These are phyloP conservation scores for Colletotrichum sp. DNA, from an alignment of 2,329 filamentous ascomycete species.

Conservation along the genomic window DNA sequence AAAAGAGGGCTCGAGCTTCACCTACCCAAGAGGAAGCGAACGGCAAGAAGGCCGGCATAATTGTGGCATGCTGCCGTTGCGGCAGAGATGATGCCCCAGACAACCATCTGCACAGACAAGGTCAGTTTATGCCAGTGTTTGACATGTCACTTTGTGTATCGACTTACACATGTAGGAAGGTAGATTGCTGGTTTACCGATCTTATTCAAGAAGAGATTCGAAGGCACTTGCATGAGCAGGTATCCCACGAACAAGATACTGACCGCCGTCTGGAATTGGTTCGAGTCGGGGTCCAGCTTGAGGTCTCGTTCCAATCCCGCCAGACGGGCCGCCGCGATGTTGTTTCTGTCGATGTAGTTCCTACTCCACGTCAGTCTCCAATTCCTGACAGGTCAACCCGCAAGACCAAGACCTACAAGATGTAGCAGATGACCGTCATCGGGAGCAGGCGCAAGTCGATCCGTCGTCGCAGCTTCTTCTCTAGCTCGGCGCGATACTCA, in stretches of 20 bases:
- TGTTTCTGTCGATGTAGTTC: constrained; percentile 19
- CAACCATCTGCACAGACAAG: constrained; percentile 27
- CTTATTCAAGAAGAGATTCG: constrained; percentile 57
- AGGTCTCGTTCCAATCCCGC: constrained; percentile 49
- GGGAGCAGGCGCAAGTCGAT: constrained; percentile 46
- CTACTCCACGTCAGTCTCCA: background rate
- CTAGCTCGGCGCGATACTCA: constrained; percentile 19
- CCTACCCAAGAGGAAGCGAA: constrained; percentile 32
- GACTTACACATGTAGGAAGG: constrained; percentile 47
- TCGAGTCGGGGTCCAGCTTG: constrained; percentile 30
- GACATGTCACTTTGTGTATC: background rate
- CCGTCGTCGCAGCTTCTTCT: constrained; percentile 37
- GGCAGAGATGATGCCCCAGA: constrained; percentile 53
- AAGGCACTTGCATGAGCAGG: constrained; percentile 56
- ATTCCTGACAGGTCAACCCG: rapidly evolving
- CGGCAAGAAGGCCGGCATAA: constrained; percentile 36
- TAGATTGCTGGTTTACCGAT: constrained; percentile 53
- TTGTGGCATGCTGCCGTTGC: constrained; percentile 36
- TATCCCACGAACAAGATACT: constrained; percentile 58
- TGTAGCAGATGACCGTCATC: constrained; percentile 57
- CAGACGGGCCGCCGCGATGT: constrained; percentile 58
- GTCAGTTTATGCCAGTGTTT: rapidly evolving
- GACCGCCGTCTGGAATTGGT: constrained; percentile 46
- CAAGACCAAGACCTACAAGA: constrained; percentile 38
- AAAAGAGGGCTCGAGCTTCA: rapidly evolving